phyloP scores from a whole-genome alignment of 108 stramenopile species.

The Parietichytrium sp. region DNA sequence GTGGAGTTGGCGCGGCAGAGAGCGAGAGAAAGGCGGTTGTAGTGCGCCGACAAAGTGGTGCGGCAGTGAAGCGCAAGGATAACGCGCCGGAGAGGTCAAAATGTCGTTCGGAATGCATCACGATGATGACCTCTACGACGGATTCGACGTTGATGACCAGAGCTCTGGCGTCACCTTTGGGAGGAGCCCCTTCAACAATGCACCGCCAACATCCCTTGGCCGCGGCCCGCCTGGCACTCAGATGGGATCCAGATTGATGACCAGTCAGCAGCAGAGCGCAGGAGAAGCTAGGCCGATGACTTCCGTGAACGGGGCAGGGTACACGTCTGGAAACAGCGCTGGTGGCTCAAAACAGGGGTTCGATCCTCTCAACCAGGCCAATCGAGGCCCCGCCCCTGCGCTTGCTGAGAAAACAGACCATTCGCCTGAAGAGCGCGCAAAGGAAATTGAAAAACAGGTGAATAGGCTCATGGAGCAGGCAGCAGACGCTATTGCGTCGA shows the following conservation, averaged over 20 bases:
- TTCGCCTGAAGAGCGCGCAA: slow-evolving; percentile 62
- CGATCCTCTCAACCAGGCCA: slow-evolving; percentile 55
- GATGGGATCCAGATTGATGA: slow-evolving; percentile 35
- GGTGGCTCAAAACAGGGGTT: slow-evolving; percentile 39
- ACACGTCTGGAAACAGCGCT: slow-evolving; percentile 45
- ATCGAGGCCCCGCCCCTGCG: slow-evolving; percentile 61
- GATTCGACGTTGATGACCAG: slow-evolving; percentile 22
- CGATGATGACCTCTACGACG: slow-evolving; percentile 21
- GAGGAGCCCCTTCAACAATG: background rate
- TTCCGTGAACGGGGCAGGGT: slow-evolving; percentile 65
- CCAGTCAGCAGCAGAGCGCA: slow-evolving; percentile 40
- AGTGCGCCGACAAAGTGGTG: no score
- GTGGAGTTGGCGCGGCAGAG: no score
- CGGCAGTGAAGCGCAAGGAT: no score
- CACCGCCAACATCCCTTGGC: slow-evolving; percentile 14
- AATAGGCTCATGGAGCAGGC: slow-evolving; percentile 71
- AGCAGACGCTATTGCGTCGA: slow-evolving; percentile 52
- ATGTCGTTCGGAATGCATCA: no score
- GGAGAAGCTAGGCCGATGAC: slow-evolving; percentile 66
- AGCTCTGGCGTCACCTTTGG: background rate
- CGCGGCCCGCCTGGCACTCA: slow-evolving; percentile 30
- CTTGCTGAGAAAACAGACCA: slow-evolving; percentile 64
- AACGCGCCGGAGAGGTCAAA: no score
- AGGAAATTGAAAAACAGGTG: slow-evolving; percentile 68
- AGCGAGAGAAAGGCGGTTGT: no score